Percentiles rank a stretch among this genome's conserved stretches.
Evolutionary conservation across 2,329 filamentous ascomycete genomes (phyloP).

Genomic region (Cladobotryum protrusum): DNA sequence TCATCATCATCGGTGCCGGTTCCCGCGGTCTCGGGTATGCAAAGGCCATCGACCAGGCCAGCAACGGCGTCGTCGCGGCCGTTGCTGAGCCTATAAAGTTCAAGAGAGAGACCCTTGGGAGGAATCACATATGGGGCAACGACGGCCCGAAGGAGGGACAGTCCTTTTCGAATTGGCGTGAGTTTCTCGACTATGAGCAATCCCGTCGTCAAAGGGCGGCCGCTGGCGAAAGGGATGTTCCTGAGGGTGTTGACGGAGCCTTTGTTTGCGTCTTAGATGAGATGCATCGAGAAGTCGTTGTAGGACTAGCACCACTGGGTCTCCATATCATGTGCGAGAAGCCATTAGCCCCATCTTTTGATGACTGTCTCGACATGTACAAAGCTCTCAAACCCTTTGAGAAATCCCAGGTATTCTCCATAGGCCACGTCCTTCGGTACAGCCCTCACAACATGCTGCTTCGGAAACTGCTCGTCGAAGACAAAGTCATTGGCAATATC

Average conservation of each 20-base stretch:
- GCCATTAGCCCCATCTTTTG: slow-evolving; percentile 73
- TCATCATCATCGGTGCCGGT: slow-evolving; percentile 78
- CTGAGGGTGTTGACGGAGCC: slow-evolving; percentile 53
- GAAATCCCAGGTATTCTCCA: slow-evolving; percentile 61
- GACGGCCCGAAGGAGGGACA: slow-evolving; percentile 50
- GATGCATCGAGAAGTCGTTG: slow-evolving; percentile 75
- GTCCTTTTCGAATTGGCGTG: slow-evolving; percentile 65
- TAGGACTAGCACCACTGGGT: slow-evolving; percentile 60
- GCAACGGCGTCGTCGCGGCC: slow-evolving; percentile 63
- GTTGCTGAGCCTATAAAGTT: slow-evolving; percentile 76
- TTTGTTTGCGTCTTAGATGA: slow-evolving; percentile 74
- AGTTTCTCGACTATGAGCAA: slow-evolving; percentile 69
- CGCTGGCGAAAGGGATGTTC: slow-evolving; percentile 40
- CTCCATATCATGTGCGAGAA: slow-evolving; percentile 95
- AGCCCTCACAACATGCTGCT: slow-evolving; percentile 87
- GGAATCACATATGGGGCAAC: slow-evolving; percentile 65
- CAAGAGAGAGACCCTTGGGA: slow-evolving; percentile 67
- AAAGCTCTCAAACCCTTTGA: slow-evolving; percentile 40
- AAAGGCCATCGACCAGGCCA: slow-evolving; percentile 56
- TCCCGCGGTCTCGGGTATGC: slow-evolving; percentile 73
- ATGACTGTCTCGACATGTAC: slow-evolving; percentile 73
- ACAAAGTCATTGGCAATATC: slow-evolving; percentile 75
- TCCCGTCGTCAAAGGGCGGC: slow-evolving; percentile 49
- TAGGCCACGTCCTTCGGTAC: slow-evolving; percentile 90
- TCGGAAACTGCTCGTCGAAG: slow-evolving; percentile 67